Base-by-base conservation (phyloP, 305 asterid genomes). In the Rubia tinctorum region DNA sequence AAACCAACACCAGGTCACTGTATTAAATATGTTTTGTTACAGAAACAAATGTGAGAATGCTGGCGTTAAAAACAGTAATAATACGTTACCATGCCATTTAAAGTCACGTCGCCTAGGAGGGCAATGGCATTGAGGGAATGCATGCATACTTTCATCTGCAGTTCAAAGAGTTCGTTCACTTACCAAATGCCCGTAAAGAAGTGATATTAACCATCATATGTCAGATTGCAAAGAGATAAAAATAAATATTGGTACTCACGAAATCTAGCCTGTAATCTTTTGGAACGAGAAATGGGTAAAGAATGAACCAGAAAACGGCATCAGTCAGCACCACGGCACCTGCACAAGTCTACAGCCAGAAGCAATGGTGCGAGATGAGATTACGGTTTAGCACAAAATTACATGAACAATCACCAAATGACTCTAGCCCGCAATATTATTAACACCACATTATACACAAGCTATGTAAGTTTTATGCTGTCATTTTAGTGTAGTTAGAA, bases 271-370 rank as follows among this genome's bases (percentile, higher is more conserved):
- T 68, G 73, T 78, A 75, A 80, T 80, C 83, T 61, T 79, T 59
- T 74, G 44, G 75, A 8, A 82, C 73, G 73, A 79, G 85, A 67
- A 88, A 86, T 1, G 98, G 96, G 83, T 87, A 93, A 76, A 93
- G 68, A 43, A 93, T 42, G 79, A 89, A 76, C 98, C 98, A 93
- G 80, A 82, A 93, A 72, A 93, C 92, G 6, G 71, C 68, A 85
- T 93, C 97, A n/a, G 98, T 93, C 68, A 93, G 95, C 71, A 80
- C 80, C 43, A 93, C 97, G 43, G 98, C 96, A 74, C 97, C 97
- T 73, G 90, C 92, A 68, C 90, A 88, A 34, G 83, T 80, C 98
- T 90, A 75, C 60, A 72, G 53, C 30, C 58, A 66, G 15, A 70
- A 73, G 65, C 25, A 59, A 80, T 67, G 70, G 13, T 51, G 56